Evolutionary conservation across 257 asterid genomes (phyloP).

Genomic region (Scutellaria galericulata): DNA sequence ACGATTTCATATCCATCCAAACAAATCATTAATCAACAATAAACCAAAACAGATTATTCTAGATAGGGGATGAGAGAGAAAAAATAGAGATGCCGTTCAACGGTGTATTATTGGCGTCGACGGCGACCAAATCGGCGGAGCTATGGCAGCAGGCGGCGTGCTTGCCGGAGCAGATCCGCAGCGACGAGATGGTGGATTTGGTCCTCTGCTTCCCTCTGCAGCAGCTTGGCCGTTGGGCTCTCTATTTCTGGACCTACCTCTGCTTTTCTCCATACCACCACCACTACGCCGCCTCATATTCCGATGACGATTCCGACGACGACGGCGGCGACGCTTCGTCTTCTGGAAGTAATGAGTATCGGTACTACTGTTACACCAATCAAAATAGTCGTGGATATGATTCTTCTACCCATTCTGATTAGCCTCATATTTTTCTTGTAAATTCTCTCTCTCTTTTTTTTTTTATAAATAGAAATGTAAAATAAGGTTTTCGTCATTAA

Average conservation of each 20-base stretch:
- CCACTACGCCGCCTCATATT: conserved; percentile 29
- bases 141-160: conserved; percentile 53
- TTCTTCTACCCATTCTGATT: conserved; percentile 38
- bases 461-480: not conserved
- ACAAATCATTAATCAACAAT: too few species aligned
- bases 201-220: conserved; percentile 55
- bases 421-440: not conserved
- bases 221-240: conserved; percentile 49
- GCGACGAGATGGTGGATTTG: conserved; percentile 51
- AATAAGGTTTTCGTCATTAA: too few species aligned
- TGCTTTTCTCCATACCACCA: conserved; percentile 45
- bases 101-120: conserved; percentile 41
- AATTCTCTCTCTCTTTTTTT: not conserved
- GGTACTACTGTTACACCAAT: not conserved
- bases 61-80: too few species aligned
- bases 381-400: conserved; percentile 1
- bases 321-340: conserved; percentile 9
- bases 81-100: conserved; percentile 47
- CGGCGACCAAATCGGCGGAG: conserved; percentile 46
- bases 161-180: conserved; percentile 50
- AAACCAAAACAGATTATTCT: too few species aligned
- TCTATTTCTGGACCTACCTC: conserved; percentile 52
- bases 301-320: conserved; percentile 19
- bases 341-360: conserved; percentile 19
- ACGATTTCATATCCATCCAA: too few species aligned